These are phyloP conservation scores for Penicillium expansum DNA, from an alignment of 2,329 filamentous ascomycete genomes.

Conservation along the genomic window DNA sequence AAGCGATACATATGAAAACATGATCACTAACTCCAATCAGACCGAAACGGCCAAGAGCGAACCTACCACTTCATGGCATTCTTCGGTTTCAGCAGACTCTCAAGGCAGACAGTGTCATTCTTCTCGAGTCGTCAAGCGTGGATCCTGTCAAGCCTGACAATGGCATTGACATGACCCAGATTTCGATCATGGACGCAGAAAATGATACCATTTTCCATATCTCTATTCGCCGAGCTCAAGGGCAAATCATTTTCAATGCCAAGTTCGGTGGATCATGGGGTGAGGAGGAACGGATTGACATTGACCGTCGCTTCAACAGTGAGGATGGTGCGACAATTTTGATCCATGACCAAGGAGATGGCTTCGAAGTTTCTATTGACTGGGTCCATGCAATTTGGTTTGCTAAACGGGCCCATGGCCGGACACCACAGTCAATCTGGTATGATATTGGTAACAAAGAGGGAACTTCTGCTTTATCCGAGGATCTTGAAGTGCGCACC, in stretches of 20 bases:
- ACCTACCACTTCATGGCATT: constrained; percentile 3
- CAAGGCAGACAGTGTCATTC: constrained; percentile 8
- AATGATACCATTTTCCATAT: constrained; percentile 4
- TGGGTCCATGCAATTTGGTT: constrained; percentile 13
- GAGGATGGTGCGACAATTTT: constrained; percentile 8
- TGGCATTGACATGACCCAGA: constrained; percentile 6
- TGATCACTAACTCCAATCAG: not conserved
- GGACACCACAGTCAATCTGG: constrained; percentile 8
- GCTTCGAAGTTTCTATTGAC: constrained; percentile 10
- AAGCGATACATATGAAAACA: not conserved
- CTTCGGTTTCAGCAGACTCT: constrained; percentile 2
- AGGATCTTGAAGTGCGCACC: constrained; percentile 10
- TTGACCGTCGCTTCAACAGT: not conserved
- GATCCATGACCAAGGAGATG: constrained; percentile 11
- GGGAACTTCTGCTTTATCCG: not conserved
- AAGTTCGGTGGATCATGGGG: constrained; percentile 8
- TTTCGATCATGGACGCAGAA: not conserved
- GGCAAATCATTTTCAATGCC: constrained; percentile 8
- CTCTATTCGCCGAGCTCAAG: constrained; percentile 4
- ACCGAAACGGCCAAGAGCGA: constrained; percentile 5
- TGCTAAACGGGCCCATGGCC: constrained; percentile 1
- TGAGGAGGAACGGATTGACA: constrained; percentile 1
- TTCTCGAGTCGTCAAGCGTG: constrained; percentile 6
- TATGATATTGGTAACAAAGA: constrained; percentile 1
- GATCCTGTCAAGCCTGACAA: not conserved